Percentiles rank a stretch among this genome's conserved stretches.
These are phyloP conservation scores for Phytophthora foliorum DNA, from an alignment of 352 stramenopile species.

Conservation along the genomic window DNA sequence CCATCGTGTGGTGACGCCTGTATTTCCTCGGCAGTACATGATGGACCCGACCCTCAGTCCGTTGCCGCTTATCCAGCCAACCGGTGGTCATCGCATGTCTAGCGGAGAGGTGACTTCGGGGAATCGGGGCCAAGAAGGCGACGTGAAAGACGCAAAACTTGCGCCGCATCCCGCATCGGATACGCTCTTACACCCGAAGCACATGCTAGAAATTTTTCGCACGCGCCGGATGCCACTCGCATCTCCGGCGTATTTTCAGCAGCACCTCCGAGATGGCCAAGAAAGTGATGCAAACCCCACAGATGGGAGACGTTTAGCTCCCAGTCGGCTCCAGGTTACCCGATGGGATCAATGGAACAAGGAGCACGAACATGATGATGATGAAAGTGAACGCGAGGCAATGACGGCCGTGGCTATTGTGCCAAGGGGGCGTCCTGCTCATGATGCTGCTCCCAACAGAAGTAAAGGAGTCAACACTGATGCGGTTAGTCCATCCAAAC, in stretches of 20 bases:
- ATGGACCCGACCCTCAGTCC: slow-evolving; percentile 35
- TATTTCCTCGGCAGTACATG: slow-evolving; percentile 40
- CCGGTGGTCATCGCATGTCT: slow-evolving; percentile 23
- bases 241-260: slow-evolving; percentile 62
- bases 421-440: slow-evolving; percentile 2
- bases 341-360: slow-evolving; percentile 56
- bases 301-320: not conserved
- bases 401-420: slow-evolving; percentile 18
- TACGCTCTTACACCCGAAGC: slow-evolving; percentile 56
- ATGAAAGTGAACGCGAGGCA: slow-evolving; percentile 36
- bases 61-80: slow-evolving; percentile 40
- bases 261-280: slow-evolving; percentile 46
- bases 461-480: not conserved
- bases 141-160: not conserved
- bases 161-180: slow-evolving; percentile 23
- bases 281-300: slow-evolving; percentile 2
- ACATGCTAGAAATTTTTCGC: slow-evolving; percentile 81
- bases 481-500: slow-evolving; percentile 8
- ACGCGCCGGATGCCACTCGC: slow-evolving; percentile 77
- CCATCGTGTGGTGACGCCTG: slow-evolving; percentile 66
- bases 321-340: slow-evolving; percentile 45
- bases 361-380: slow-evolving; percentile 14
- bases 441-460: not conserved
- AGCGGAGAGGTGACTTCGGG: slow-evolving; percentile 6
- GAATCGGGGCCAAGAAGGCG: slow-evolving; percentile 9